Evolutionary conservation across 305 asterid genomes (phyloP), one percentile per base, ranked within the genome.

Genomic region (Striga hermonthica): DNA sequence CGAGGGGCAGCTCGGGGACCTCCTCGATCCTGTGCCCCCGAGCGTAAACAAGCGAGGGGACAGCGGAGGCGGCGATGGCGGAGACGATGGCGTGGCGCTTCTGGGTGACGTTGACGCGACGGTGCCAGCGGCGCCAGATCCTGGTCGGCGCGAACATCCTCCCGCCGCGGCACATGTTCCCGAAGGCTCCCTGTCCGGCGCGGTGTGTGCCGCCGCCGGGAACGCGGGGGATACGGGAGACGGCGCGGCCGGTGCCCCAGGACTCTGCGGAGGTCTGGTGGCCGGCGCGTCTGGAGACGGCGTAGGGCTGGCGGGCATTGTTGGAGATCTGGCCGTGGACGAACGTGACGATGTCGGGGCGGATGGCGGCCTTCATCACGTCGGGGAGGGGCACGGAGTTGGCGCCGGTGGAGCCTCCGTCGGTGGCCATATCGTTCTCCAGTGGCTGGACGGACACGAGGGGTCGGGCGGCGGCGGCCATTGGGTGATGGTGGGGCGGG

Each of bases 401-500:
- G 53, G 53, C 11, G 54, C 8, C 22, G 22, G 54, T 15, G 54
- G 54, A 14, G 7, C 1, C 54, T 12, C 54, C 54, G 14, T 48
- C 54, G 54, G 54, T 48, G 54, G 54, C 54, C 54, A 48, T 48
- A 7, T 48, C 54, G 28, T 48, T 48, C 54, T 48, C 54, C 54
- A 48, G 54, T n/a, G 54, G 14, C 4, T 48, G 54, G 7, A 48
- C 54, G 22, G 54, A n/a, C 16, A 48, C 54, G 54, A 48, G 22
- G 7, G 54, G 54, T 3, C 54, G 54, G 14, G 54, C 54, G 54
- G 54, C 54, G 54, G 54, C 54, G 16, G 54, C 54, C 80, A 74
- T 85, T 72, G 68, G 38, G 40, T 5, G 10, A 40, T 39, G 64
- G 6, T 40, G 16, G 0, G 45, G 9, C 45, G 60, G 69, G 56